Conservation (phyloP, 805 yeast genomes). For the Nematodospora valgi region DNA sequence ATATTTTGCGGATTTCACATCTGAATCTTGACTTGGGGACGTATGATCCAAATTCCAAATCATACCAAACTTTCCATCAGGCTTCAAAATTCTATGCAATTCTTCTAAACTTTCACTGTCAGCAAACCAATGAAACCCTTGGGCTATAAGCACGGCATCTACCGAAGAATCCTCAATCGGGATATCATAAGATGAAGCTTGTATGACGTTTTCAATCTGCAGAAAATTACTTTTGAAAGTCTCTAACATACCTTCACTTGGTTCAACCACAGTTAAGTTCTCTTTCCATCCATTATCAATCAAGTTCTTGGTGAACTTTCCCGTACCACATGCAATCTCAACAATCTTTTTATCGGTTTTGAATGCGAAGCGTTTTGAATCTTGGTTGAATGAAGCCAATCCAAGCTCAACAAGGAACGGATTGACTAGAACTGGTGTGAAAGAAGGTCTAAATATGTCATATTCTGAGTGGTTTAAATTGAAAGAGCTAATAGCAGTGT, state of each 20-base stretch:
- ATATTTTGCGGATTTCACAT: conserved; percentile 3
- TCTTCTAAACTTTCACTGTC: conserved; percentile 47
- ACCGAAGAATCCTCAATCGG: conserved; percentile 43
- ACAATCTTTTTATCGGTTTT: conserved; percentile 25
- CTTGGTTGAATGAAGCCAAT: conserved; percentile 16
- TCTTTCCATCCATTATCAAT: conserved; percentile 32
- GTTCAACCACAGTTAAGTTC: conserved; percentile 49
- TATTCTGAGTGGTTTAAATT: conserved; percentile 49
- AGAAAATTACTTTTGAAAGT: conserved; percentile 49
- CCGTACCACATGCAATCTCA: conserved; percentile 64
- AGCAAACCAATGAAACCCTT: conserved; percentile 69
- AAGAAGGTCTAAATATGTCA: conserved; percentile 52
- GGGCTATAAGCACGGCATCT: conserved; percentile 54
- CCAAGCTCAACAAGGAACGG: conserved; percentile 38
- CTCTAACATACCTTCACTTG: conserved; percentile 54
- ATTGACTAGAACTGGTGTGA: conserved; percentile 38
- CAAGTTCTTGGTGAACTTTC: conserved; percentile 53
- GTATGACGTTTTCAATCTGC: conserved; percentile 20
- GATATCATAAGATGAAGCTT: conserved; percentile 45
- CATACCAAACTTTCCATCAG: conserved; percentile 47
- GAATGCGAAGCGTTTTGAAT: conserved; percentile 10
- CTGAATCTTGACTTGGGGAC: conserved; percentile 8
- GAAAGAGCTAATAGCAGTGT: conserved; percentile 47
- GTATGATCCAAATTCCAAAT: conserved; percentile 57
- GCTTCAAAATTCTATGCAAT: conserved; percentile 47